A percentile compares a stretch with the other conserved stretches of the same genome.
Evolutionary conservation across 2,329 filamentous ascomycete genomes (phyloP).

Genomic region (Colletotrichum coccodes): DNA sequence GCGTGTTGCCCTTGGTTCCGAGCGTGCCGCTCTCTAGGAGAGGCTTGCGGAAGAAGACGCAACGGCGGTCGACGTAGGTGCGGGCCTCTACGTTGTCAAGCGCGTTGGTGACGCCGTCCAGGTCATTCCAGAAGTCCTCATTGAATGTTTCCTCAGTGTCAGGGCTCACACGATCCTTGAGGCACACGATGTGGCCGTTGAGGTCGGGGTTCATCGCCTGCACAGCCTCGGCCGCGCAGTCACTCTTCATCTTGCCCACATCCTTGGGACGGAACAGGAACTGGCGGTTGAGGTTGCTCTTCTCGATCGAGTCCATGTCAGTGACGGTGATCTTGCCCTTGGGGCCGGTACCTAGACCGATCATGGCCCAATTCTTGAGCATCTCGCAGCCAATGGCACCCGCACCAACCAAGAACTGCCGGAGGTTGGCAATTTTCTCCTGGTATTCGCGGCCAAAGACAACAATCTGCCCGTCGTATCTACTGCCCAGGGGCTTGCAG

Average conservation of each 20-base stretch:
- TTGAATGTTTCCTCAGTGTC: constrained; percentile 97
- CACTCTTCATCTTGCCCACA: constrained; percentile 96
- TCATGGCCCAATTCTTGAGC: constrained; percentile 99
- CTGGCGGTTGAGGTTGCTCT: constrained; percentile 97
- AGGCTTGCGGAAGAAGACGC: constrained; percentile 98
- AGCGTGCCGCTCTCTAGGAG: constrained; percentile 96
- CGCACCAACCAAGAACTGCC: constrained; percentile 93
- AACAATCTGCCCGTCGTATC: constrained; percentile 97
- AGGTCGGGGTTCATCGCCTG: constrained; percentile 96
- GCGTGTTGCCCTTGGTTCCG: constrained; percentile 99
- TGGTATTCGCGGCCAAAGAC: constrained; percentile 96
- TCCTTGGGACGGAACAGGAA: constrained; percentile 95
- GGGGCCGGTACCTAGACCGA: constrained; percentile 89
- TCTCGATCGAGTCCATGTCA: constrained; percentile 98
- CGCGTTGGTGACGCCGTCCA: constrained; percentile 96
- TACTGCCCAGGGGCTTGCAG: constrained; percentile 84
- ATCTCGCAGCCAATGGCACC: constrained; percentile 99
- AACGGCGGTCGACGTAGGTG: constrained; percentile 95
- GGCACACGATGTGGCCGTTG: constrained; percentile 82
- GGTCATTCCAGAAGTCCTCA: constrained; percentile 86
- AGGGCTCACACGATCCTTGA: constrained; percentile 89
- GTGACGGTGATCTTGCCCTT: constrained; percentile 92
- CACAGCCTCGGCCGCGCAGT: constrained; percentile 89
- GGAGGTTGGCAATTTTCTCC: constrained; percentile 90
- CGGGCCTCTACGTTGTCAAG: constrained; percentile 97